Conservation (phyloP, 2,329 filamentous ascomycete genomes). For the Chalaropsis ovoidea region DNA sequence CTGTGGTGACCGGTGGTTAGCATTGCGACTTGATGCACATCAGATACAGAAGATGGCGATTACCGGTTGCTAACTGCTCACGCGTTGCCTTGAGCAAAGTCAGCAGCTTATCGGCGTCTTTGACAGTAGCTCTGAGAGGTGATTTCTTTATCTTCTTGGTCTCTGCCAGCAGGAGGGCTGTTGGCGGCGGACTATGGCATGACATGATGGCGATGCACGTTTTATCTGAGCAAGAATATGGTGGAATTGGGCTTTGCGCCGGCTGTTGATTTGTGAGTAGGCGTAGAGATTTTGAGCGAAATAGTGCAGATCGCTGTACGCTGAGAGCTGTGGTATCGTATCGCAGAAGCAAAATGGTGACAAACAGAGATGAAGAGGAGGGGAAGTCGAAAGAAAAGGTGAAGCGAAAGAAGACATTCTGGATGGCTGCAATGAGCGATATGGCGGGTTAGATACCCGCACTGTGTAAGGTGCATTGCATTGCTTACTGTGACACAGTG, state of each 20-base stretch:
- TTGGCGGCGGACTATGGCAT: conserved; percentile 34
- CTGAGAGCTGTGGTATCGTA: background rate
- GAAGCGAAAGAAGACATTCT: background rate
- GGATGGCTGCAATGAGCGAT: background rate
- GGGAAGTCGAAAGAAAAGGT: background rate
- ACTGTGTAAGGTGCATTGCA: background rate
- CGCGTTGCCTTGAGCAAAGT: conserved; percentile 63
- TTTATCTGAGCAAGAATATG: background rate
- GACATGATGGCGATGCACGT: conserved; percentile 5
- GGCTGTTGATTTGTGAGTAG: too few relatives aligned
- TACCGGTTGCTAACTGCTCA: conserved; percentile 62
- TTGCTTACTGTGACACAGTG: background rate
- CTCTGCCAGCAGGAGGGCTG: conserved; percentile 56
- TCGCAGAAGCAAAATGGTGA: background rate
- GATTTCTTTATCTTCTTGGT: conserved; percentile 60
- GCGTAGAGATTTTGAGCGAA: background rate
- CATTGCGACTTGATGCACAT: conserved; percentile 23
- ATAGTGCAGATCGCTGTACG: background rate
- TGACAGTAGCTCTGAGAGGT: conserved; percentile 58
- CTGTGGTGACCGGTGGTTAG: conserved; percentile 34
- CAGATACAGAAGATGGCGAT: conserved; percentile 26
- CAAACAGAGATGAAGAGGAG: background rate
- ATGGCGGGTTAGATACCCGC: background rate
- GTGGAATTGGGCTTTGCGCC: background rate
- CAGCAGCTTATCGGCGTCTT: conserved; percentile 76